A percentile compares a stretch with the other conserved stretches of the same genome.
phyloP scores from a whole-genome alignment of 441 rosid genomes.

The Adansonia gregorii region DNA sequence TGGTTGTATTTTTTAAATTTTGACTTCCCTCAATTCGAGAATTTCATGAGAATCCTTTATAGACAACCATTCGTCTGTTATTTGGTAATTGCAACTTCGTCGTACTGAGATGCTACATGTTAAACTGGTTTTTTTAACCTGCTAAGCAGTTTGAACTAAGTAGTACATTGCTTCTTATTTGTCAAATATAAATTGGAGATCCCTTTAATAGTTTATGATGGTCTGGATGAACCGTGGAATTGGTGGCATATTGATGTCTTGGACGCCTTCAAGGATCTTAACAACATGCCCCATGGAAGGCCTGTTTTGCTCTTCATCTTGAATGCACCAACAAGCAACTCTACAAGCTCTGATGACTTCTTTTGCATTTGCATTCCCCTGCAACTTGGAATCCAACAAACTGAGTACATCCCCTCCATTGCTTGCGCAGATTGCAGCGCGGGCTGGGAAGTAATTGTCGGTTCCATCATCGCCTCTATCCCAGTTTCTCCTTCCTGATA shows the following conservation, averaged over 20 bases:
- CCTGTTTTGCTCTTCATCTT: constrained; percentile 66
- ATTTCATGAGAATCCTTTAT: constrained; percentile 10
- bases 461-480: constrained; percentile 49
- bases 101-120: background rate
- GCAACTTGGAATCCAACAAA: constrained; percentile 56
- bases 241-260: constrained; percentile 56
- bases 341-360: constrained; percentile 60
- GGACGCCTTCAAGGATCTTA: constrained; percentile 74
- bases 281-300: constrained; percentile 78
- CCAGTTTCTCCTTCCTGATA: constrained; percentile 72
- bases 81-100: background rate
- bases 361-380: constrained; percentile 43
- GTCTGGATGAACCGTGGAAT: constrained; percentile 40
- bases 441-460: constrained; percentile 57
- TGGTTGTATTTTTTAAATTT: constrained; percentile 35
- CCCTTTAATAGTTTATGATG: background rate
- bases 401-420: constrained; percentile 51
- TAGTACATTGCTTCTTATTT: background rate
- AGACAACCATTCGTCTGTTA: background rate
- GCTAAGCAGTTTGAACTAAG: background rate
- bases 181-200: background rate
- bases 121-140: background rate
- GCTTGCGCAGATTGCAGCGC: constrained; percentile 47
- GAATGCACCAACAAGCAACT: constrained; percentile 81
- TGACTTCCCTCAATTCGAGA: constrained; percentile 24